Evolutionary conservation across 2,329 filamentous ascomycete genomes (phyloP), one percentile per base, ranked within the genome.

Genomic region (Colletotrichum australisinense): DNA sequence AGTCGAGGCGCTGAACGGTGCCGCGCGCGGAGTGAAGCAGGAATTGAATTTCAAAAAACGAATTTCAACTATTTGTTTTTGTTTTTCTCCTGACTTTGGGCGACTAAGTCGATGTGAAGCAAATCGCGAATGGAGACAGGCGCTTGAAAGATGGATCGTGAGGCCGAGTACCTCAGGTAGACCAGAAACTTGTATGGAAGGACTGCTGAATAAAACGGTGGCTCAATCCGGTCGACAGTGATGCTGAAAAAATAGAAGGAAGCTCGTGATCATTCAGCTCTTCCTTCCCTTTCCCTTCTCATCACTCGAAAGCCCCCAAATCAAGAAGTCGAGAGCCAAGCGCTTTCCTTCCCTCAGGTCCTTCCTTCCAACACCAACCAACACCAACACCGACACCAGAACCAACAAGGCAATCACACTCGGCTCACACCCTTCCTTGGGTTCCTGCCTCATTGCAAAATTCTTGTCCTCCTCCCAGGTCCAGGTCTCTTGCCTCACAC

Each of bases 1-100:
- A 57, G 67, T 67, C 65, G 72, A 75, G 74, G 67, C 53, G 71
- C 65, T 35, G 46, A 69, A 63, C 49, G 19, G 62, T 72, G 64
- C 72, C 72, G 69, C 72, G 69, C 72, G 72, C 72, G 63, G 69
- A 74, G 63, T 74, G 72, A 74, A 60, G 68, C 69, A 72, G 12
- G 35, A 42, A 42, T 19, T 42, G 16, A 19, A 19, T 19, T 19
- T 42, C 12, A 32, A 42, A 35, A 59, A 63, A 14, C 19, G 57
- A 38, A 63, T n/a, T 19, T 60, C 3, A 19, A 19, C 11, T 22
- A n/a, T 22, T 49, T 49, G 42, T 49, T 49, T 46, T 49, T 49
- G 42, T 49, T 6, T 42, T 49, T 4, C 3, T 49, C 19, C 4
- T 22, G 42, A n/a, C 19, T 22, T n/a, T 22, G 42, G 42, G 42